Evolutionary conservation across 352 stramenopile genomes (phyloP), one percentile per base, ranked within the genome.

Genomic region (Globisporangium cylindrosporum): DNA sequence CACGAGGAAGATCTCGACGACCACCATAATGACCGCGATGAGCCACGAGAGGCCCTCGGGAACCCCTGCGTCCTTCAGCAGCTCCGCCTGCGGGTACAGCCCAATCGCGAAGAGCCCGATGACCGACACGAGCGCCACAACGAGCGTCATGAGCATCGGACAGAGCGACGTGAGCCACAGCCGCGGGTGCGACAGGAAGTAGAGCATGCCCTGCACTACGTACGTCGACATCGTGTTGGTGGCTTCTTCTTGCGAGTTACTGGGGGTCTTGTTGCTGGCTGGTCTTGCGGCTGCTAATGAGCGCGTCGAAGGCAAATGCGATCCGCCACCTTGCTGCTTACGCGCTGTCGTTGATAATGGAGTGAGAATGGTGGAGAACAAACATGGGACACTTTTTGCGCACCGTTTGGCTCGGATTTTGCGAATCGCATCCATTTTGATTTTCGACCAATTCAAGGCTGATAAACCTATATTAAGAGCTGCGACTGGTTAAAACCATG

Each of bases 1-100:
- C 56, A 90, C 76, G 24, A 91, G 68, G 72, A 91, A 90, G 67
- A 89, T 89, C 74, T 90, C 81, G 22, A 90, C 69, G 3, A 93
- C 51, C 24, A 88, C 81, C 43, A 91, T 73, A 57, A 91, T 73
- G 34, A 91, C 20, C 9, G 78, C 71, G 25, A 91, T 58, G 29
- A 91, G 57, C 82, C 82, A 93, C n/a, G 82, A 70, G 22, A 90
- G 77, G 51, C 64, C 78, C 12, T 54, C 24, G 0, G 67, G 56
- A 0, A 89, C 67, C 12, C 82, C 81, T 0, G 69, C 76, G 25
- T 81, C 67, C 24, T 82, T 66, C 2, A 91, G 71, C 1, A 66
- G 71, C 12, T 85, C 62, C 24, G 69, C 82, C 55, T 90, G 81
- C 22, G 82, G 82, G 27, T 78, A 73, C 1, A 91, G 71, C 7